Base-by-base conservation (phyloP, 495 filamentous ascomycete genomes). In the Hypoxylon fragiforme region DNA sequence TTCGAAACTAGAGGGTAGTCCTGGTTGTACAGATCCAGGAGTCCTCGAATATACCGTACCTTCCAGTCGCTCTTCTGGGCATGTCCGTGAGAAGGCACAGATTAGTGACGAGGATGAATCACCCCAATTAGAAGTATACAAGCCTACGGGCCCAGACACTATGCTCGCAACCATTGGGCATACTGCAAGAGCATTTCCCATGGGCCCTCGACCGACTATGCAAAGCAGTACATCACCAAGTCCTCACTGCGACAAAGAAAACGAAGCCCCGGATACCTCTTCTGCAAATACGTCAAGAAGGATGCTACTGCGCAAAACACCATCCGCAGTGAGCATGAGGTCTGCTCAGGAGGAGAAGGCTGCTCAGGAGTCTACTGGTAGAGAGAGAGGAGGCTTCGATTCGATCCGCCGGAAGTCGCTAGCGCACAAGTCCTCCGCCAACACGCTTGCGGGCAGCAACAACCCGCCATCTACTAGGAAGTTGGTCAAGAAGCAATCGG, bases 81-180 rank as follows among this genome's bases (percentile, higher is more conserved):
- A 89, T 64, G 60, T 84, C 42, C 73, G 84, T 11, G 86, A 89
- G 67, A 49, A 70, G 24, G 78, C 85, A 1, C 83, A 88, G 38
- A 83, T 82, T 37, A 63, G 76, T 20, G 77, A 74, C 21, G 81
- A 86, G 8, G 69, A 71, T 8, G 68, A 66, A 3, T 63, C 74
- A 16, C 14, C 34, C 3, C n/a, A 31, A 16, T 20, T 58, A 32
- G 34, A 56, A 50, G 41, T 57, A 18, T 57, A 62, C 41, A 60
- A 49, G 12, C 53, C 53, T 7, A 57, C 50, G 15, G 20, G 43
- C 12, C 47, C 32, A 26, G 54, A 41, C 1, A 53, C 35, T 16
- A 59, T 22, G 7, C 51, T 56, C 15, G 43, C 20, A 41, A 54
- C 60, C 8, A 40, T 47, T 12, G 54, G 44, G 24, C 38, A 45